phyloP scores from a whole-genome alignment of 306 rosid species.

The Acacia melanoxylon region DNA sequence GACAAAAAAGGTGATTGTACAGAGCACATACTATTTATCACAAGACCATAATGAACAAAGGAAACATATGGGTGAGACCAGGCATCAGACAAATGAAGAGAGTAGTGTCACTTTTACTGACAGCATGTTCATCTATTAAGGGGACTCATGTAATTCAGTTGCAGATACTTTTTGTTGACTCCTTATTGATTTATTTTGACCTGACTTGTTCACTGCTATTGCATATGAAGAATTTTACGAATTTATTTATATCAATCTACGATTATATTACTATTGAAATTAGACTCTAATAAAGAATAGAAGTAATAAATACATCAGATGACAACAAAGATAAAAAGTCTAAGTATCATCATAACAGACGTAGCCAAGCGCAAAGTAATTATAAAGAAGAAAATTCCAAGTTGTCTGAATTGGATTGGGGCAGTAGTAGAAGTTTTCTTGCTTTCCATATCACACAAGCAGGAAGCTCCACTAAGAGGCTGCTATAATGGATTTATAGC shows the following conservation, averaged over 20 bases:
- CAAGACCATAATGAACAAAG: not conserved
- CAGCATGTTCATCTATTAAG: not conserved
- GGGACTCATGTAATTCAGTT: not conserved
- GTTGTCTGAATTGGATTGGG: not conserved
- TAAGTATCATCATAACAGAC: not conserved
- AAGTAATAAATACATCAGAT: not conserved
- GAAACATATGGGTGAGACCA: not conserved
- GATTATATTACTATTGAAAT: not conserved
- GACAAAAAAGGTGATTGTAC: not conserved
- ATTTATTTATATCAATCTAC: not conserved
- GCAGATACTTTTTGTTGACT: not conserved
- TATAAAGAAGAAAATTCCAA: not conserved
- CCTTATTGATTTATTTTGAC: not conserved
- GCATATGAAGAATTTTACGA: not conserved
- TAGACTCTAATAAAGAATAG: not conserved
- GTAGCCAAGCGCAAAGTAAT: not conserved
- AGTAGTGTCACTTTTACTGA: not conserved
- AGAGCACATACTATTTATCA: conserved; percentile 15
- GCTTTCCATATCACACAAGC: not conserved
- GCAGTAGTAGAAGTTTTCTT: not conserved
- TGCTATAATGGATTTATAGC: not conserved
- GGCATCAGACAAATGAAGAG: not conserved
- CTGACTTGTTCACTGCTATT: not conserved
- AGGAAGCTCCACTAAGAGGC: not conserved
- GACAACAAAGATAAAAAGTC: not conserved